Base-by-base conservation (phyloP, 1,284 basidiomycete genomes). In the Naganishia liquefaciens region DNA sequence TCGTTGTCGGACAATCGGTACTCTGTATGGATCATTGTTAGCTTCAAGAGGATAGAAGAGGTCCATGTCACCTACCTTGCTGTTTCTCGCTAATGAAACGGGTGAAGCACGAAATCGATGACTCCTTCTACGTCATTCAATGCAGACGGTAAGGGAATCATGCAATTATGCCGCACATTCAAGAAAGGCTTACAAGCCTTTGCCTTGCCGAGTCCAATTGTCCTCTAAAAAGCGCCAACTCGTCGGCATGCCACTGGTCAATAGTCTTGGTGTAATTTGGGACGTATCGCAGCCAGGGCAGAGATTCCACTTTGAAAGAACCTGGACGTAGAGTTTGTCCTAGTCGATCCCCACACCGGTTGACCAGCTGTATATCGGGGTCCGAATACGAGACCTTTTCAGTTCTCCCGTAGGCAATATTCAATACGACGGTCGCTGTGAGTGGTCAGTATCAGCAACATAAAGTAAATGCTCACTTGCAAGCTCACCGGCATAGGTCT, bases 321-420 rank as follows among this genome's bases (percentile, higher is more conserved):
- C 86, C 86, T 0, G 86, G 86, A 0, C 82, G 81, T 53, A 87
- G 76, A 0, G 80, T 81, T 11, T 75, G 71, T 3, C 83, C 82
- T 10, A 88, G 76, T 19, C 84, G 79, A 2, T 77, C 76, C 9
- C 84, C 74, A 40, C 80, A 81, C 15, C 80, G 77, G 57, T 82
- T 84, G 46, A 88, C 82, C 21, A 81, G 80, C 19, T 76, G 66
- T 1, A 89, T 81, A 40, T 86, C 85, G 0, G 83, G 83, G 68
- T 88, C 87, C 3, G 83, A 77, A 65, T 82, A 84, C 0, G 76
- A 80, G 44, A 82, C 82, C 10, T 58, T 83, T 71, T 67, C 79
- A 39, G 81, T 77, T 65, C 85, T 86, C 0, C 87, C 87, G 68
- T 88, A 88, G 7, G 87, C 84, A 52, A 88, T 80, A 2, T 83